Evolutionary conservation across 116 monocot species (phyloP).

Genomic region (Phalaenopsis hybrid): DNA sequence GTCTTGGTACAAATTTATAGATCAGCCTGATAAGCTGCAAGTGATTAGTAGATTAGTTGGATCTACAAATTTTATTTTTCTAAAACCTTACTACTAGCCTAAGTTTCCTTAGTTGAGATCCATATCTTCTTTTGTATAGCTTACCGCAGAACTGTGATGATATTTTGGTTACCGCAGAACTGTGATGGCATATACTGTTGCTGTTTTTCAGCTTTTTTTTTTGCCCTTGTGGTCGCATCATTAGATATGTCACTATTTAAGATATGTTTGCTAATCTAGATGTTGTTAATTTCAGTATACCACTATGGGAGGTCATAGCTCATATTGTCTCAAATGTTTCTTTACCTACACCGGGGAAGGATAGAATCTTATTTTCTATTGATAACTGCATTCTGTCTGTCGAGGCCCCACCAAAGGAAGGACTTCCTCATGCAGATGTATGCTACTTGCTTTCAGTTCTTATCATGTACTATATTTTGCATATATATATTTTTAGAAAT

Average conservation of each 20-base stretch:
- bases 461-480: not conserved
- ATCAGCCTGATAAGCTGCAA: not conserved
- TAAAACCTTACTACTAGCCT: not conserved
- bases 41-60: not conserved
- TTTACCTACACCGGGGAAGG: slow-evolving; percentile 89
- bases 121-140: not conserved
- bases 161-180: too few relatives aligned
- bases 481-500: not conserved
- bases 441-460: slow-evolving; percentile 14
- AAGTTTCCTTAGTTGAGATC: not conserved
- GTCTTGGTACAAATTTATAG: not conserved
- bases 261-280: slow-evolving; percentile 4
- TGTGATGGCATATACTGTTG: not conserved
- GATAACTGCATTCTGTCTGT: slow-evolving; percentile 83
- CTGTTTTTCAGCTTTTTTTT: not conserved
- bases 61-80: not conserved
- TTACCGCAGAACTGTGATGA: not conserved
- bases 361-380: slow-evolving; percentile 76
- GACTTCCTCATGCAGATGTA: slow-evolving; percentile 98
- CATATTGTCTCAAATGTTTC: slow-evolving; percentile 83
- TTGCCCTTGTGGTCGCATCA: not conserved
- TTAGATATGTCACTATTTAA: not conserved
- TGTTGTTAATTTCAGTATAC: slow-evolving; percentile 57
- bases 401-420: slow-evolving; percentile 78
- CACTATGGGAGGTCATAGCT: slow-evolving; percentile 86